A percentile compares a stretch with the other conserved stretches of the same genome.
Conservation (phyloP, 1,139 yeast genomes). For the Pichia sp. region DNA sequence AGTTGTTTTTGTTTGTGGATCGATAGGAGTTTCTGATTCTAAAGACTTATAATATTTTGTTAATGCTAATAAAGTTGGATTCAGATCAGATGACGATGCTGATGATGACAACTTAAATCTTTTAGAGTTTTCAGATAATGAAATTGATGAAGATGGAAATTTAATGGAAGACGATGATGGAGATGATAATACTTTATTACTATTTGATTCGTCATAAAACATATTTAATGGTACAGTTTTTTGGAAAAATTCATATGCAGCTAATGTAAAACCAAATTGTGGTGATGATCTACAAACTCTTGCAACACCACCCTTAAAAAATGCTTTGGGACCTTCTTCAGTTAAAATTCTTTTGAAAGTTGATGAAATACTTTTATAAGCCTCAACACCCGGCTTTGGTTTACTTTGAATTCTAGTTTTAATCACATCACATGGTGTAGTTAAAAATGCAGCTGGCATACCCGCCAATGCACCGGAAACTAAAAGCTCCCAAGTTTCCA, state of each 20-base stretch:
- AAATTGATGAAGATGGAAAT: background rate
- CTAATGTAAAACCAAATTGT: slow-evolving; percentile 94
- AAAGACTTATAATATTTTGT: slow-evolving; percentile 14
- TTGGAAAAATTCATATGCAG: slow-evolving; percentile 86
- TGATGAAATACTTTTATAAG: slow-evolving; percentile 69
- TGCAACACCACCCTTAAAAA: slow-evolving; percentile 95
- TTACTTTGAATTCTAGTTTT: slow-evolving; percentile 93
- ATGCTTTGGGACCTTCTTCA: slow-evolving; percentile 62
- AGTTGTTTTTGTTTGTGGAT: background rate
- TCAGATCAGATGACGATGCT: slow-evolving; percentile 21
- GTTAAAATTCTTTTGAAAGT: slow-evolving; percentile 66
- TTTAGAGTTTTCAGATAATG: slow-evolving; percentile 22
- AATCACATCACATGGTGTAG: slow-evolving; percentile 95
- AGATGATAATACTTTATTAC: background rate
- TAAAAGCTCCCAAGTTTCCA: slow-evolving; percentile 78
- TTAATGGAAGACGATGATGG: background rate
- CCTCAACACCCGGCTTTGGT: slow-evolving; percentile 68
- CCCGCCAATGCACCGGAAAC: slow-evolving; percentile 94
- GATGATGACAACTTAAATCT: slow-evolving; percentile 26
- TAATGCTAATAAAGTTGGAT: slow-evolving; percentile 23
- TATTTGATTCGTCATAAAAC: slow-evolving; percentile 23
- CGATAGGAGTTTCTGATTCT: background rate
- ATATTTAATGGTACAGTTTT: slow-evolving; percentile 43
- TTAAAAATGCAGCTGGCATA: slow-evolving; percentile 93
- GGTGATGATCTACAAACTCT: slow-evolving; percentile 94